Base-by-base conservation (phyloP, 352 stramenopile species). In the Pythium utonaiense region DNA sequence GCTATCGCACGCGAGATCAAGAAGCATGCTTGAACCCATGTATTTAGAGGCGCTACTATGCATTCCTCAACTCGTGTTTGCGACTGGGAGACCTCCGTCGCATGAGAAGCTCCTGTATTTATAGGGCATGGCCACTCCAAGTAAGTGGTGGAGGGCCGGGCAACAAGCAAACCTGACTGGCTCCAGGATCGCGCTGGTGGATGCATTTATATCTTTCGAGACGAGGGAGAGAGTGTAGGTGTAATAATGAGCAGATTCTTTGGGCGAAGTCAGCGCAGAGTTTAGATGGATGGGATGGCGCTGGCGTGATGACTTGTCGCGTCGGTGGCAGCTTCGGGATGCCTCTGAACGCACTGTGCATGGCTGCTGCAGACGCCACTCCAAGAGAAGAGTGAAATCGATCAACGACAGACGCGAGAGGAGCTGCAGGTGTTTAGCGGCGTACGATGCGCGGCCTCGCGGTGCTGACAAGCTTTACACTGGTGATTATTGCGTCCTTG, bases 131-230 rank as follows among this genome's bases (percentile, higher is more conserved):
- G 40, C 40, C 1, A 19, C 24, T 47, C 22, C 17, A 16, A 9
- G n/a, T 27, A 16, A 6, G 2, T 14, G 40, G 27, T 10, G n/a
- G n/a, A n/a, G n/a, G n/a, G n/a, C n/a, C n/a, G n/a, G n/a, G n/a
- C n/a, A n/a, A n/a, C n/a, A n/a, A n/a, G n/a, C n/a, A n/a, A n/a
- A n/a, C n/a, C n/a, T 25, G 40, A 47, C 40, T 25, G 40, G 17
- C 40, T 9, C 22, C 16, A 12, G 8, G 38, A 44, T 44, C 17
- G 38, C 38, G 38, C 38, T 25, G 38, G 40, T 47, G 12, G 40
- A 19, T 47, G 40, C 40, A 47, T 47, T 47, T 47, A 47, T 47
- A 47, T 47, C 40, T 47, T 47, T 47, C 40, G 40, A 24, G 40
- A 47, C 40, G 19, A 47, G 24, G 40, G 17, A 17, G 4, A n/a